phyloP scores from a whole-genome alignment of 768 basidiomycete genomes.

The Dacryopinax primogenitus region DNA sequence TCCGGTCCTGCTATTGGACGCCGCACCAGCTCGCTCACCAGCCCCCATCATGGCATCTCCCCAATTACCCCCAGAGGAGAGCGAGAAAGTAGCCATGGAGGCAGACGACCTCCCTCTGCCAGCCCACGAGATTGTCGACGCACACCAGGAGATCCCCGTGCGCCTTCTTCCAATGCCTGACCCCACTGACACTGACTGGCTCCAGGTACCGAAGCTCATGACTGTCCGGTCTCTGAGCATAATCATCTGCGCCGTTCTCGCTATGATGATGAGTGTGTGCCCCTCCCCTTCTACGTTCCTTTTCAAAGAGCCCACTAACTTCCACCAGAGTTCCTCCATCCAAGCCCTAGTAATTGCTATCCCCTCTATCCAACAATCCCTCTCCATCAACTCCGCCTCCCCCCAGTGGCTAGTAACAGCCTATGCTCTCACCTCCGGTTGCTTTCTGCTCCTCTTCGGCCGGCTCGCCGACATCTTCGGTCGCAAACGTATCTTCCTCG shows the following conservation, averaged over 20 bases:
- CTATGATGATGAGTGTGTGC: constrained; percentile 5
- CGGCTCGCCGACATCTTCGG: constrained; percentile 70
- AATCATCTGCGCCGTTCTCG: not conserved
- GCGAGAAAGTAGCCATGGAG: not conserved
- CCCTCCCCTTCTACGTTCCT: not conserved
- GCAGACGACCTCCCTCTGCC: not conserved
- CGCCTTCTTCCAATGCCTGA: not conserved
- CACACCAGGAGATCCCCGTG: not conserved
- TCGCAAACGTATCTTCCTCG: constrained; percentile 51
- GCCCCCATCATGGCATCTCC: not conserved
- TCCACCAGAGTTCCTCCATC: constrained; percentile 4
- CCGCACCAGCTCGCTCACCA: no score
- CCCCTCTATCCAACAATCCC: not conserved
- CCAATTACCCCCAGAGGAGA: not conserved
- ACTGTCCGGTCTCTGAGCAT: not conserved
- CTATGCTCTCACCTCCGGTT: constrained; percentile 35
- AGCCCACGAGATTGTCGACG: not conserved
- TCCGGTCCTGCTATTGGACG: no score
- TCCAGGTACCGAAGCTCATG: not conserved
- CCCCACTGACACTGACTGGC: not conserved
- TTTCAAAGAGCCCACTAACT: not conserved
- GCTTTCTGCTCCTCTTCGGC: constrained; percentile 62
- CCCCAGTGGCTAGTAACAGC: constrained; percentile 27
- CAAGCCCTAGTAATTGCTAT: constrained; percentile 3
- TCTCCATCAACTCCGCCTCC: not conserved